phyloP scores from a whole-genome alignment of 495 filamentous ascomycete genomes.

The Penicillium pancosmium region DNA sequence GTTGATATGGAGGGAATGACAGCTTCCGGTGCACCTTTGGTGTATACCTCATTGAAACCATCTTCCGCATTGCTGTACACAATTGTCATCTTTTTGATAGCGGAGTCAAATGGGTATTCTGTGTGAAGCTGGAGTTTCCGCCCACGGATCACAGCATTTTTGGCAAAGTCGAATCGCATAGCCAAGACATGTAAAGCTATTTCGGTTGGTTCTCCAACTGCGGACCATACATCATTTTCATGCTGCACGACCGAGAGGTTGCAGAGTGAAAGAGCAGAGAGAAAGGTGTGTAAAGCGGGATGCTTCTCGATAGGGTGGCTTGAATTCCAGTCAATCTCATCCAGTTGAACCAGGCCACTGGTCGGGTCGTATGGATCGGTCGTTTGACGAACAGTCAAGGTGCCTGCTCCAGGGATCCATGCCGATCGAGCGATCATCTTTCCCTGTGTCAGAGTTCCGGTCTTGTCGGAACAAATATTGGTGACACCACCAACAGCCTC shows the following conservation, averaged over 20 bases:
- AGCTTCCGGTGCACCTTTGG: conserved; percentile 68
- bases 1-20: conserved; percentile 60
- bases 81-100: conserved; percentile 84
- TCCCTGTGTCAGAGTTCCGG: conserved; percentile 79
- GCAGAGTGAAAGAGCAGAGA: conserved; percentile 73
- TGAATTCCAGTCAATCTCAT: conserved; percentile 34
- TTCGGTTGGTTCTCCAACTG: conserved; percentile 81
- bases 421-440: conserved; percentile 77
- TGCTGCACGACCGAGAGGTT: conserved; percentile 73
- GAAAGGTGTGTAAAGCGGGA: conserved; percentile 60
- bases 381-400: conserved; percentile 56
- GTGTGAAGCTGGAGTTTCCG: conserved; percentile 64
- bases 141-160: conserved; percentile 53
- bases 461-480: conserved; percentile 90
- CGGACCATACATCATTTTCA: conserved; percentile 59
- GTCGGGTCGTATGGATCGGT: conserved; percentile 61
- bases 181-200: conserved; percentile 82
- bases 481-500: conserved; percentile 84
- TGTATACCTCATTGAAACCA: conserved; percentile 57
- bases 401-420: conserved; percentile 69
- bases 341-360: conserved; percentile 61
- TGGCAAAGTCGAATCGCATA: conserved; percentile 66
- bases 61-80: conserved; percentile 52
- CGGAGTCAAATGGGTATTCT: conserved; percentile 82
- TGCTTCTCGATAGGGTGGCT: conserved; percentile 24